Percentiles rank a stretch among this genome's conserved stretches.
phyloP scores from a whole-genome alignment of 257 asterid genomes.

The Capsicum rhomboideum region DNA sequence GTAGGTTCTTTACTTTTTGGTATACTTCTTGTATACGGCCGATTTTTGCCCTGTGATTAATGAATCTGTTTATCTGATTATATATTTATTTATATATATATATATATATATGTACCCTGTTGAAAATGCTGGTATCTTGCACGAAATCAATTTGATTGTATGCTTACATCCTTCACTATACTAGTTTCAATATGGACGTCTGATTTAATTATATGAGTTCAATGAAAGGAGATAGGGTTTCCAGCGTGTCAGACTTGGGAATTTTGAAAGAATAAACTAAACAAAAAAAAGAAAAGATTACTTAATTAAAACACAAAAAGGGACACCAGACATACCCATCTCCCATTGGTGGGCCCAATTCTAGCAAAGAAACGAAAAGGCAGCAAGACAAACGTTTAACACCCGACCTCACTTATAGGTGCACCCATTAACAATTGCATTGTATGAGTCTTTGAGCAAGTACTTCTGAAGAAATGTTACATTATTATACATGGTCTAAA shows the following conservation, averaged over 20 bases:
- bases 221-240: not conserved
- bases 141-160: not conserved
- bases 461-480: not conserved
- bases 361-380: not conserved
- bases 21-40: too few relatives aligned
- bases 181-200: not conserved
- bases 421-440: not conserved
- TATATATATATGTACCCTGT: too few relatives aligned
- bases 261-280: not conserved
- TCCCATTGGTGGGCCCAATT: not conserved
- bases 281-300: not conserved
- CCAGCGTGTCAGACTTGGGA: not conserved
- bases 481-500: not conserved
- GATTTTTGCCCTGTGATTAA: too few relatives aligned
- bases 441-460: not conserved
- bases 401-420: not conserved
- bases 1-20: too few relatives aligned
- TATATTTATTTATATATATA: too few relatives aligned
- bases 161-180: not conserved
- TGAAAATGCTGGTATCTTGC: not conserved
- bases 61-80: too few relatives aligned
- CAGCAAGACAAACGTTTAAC: not conserved
- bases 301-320: not conserved
- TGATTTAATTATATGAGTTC: not conserved
- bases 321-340: not conserved